These are phyloP conservation scores for Cercospora janseana DNA, from an alignment of 2,329 filamentous ascomycete genomes.

Conservation along the genomic window DNA sequence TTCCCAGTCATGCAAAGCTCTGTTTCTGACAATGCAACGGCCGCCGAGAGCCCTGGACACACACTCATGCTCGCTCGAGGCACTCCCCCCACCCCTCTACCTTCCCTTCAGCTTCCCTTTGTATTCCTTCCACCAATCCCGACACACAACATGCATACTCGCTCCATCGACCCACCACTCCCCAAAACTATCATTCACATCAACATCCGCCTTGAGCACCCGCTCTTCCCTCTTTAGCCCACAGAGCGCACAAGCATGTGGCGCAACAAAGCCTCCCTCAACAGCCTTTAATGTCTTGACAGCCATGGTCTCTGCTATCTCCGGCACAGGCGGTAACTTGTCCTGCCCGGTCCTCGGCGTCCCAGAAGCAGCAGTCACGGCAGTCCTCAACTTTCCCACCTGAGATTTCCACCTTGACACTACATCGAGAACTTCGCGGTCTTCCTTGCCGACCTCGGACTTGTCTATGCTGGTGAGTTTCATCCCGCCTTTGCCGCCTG, in stretches of 20 bases:
- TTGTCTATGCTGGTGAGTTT: constrained; percentile 86
- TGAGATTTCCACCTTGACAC: constrained; percentile 72
- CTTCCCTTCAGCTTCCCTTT: constrained; percentile 59
- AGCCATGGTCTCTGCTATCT: constrained; percentile 67
- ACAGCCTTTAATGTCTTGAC: constrained; percentile 61
- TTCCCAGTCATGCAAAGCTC: no score
- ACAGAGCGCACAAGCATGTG: constrained; percentile 78
- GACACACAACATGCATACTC: constrained; percentile 59
- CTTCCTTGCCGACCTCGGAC: constrained; percentile 75
- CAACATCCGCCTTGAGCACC: constrained; percentile 69
- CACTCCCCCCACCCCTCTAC: no score
- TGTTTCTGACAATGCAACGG: no score
- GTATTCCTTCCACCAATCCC: constrained; percentile 81
- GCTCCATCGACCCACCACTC: constrained; percentile 87
- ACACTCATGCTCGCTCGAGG: no score
- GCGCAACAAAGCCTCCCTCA: constrained; percentile 69
- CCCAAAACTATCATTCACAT: constrained; percentile 85
- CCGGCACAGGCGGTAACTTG: constrained; percentile 55
- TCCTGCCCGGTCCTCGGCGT: constrained; percentile 35
- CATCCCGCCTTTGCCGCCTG: constrained; percentile 76
- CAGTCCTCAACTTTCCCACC: constrained; percentile 70
- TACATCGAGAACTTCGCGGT: constrained; percentile 78
- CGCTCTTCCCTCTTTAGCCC: constrained; percentile 86
- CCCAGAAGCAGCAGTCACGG: constrained; percentile 62
- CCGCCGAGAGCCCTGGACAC: no score